Percentiles rank a stretch among this genome's conserved stretches.
phyloP scores from a whole-genome alignment of 164 flowering plant genomes.

The Platanus orientalis region DNA sequence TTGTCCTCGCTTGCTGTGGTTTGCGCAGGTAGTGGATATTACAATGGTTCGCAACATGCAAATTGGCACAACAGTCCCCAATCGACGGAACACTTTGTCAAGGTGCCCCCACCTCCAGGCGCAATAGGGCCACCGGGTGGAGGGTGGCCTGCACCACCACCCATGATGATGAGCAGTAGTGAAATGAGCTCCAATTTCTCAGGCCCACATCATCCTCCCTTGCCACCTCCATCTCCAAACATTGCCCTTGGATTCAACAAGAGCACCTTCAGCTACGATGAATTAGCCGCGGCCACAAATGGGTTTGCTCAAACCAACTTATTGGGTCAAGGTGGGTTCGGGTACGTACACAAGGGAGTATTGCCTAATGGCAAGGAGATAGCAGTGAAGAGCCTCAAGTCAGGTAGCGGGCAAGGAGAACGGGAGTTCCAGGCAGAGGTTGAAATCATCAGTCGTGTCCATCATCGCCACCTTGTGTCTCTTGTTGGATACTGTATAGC shows the following conservation, averaged over 20 bases:
- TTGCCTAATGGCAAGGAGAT: conserved; percentile 75
- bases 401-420: conserved; percentile 83
- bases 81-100: conserved; percentile 16
- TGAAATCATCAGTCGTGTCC: conserved; percentile 91
- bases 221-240: conserved; percentile 58
- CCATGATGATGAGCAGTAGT: conserved; percentile 26
- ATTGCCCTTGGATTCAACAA: conserved; percentile 54
- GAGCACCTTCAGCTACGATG: conserved; percentile 67
- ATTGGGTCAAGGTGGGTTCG: conserved; percentile 89
- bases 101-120: conserved; percentile 23
- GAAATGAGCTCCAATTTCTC: conserved; percentile 48
- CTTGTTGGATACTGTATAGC: conserved; percentile 76
- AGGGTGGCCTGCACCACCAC: conserved; percentile 24
- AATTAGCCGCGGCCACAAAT: conserved; percentile 61
- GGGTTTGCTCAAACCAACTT: conserved; percentile 57
- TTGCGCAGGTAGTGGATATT: conserved; percentile 20
- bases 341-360: conserved; percentile 79
- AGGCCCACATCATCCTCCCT: conserved; percentile 29
- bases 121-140: conserved; percentile 7
- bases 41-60: conserved; percentile 17
- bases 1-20: too few relatives aligned
- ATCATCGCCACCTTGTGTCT: conserved; percentile 83
- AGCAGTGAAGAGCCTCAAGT: conserved; percentile 79
- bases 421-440: conserved; percentile 89
- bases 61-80: conserved; percentile 18